Conservation (phyloP, 805 yeast species). For the Metschnikowia matae region DNA sequence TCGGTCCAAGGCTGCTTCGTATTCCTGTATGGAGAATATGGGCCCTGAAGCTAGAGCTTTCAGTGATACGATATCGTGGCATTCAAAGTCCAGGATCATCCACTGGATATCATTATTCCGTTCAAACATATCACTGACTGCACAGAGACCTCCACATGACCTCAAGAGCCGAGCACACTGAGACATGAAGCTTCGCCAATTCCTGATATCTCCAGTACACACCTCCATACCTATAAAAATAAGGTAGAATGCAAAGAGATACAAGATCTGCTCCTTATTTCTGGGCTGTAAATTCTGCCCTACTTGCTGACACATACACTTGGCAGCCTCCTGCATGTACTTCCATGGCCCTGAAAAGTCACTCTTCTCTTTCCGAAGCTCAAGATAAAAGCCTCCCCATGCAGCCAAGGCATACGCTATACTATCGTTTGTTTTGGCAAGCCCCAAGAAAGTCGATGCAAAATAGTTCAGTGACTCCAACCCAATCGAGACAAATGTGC, state of each 20-base stretch:
- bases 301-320: slow-evolving; percentile 15
- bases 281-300: slow-evolving; percentile 14
- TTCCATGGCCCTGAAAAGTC: slow-evolving; percentile 18
- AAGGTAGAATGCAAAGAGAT: slow-evolving; percentile 18
- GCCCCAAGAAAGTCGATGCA: slow-evolving; percentile 17
- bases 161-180: slow-evolving; percentile 15
- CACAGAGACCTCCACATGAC: slow-evolving; percentile 15
- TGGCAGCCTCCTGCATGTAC: slow-evolving; percentile 21
- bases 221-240: slow-evolving; percentile 20
- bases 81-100: slow-evolving; percentile 19
- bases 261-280: slow-evolving; percentile 14
- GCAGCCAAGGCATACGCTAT: slow-evolving; percentile 19
- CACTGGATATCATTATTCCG: slow-evolving; percentile 19
- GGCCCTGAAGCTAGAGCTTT: slow-evolving; percentile 17
- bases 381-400: slow-evolving; percentile 21
- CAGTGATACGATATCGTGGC: slow-evolving; percentile 20
- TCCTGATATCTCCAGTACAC: slow-evolving; percentile 20
- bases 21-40: slow-evolving; percentile 14
- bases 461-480: slow-evolving; percentile 18
- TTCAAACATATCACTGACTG: slow-evolving; percentile 11
- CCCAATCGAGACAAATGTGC: slow-evolving; percentile 17
- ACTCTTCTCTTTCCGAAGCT: slow-evolving; percentile 12
- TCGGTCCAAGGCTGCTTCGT: slow-evolving; percentile 12
- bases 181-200: slow-evolving; percentile 18
- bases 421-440: slow-evolving; percentile 15